Base-by-base conservation (phyloP, 352 stramenopile species). In the Pilasporangium apinafurcum region DNA sequence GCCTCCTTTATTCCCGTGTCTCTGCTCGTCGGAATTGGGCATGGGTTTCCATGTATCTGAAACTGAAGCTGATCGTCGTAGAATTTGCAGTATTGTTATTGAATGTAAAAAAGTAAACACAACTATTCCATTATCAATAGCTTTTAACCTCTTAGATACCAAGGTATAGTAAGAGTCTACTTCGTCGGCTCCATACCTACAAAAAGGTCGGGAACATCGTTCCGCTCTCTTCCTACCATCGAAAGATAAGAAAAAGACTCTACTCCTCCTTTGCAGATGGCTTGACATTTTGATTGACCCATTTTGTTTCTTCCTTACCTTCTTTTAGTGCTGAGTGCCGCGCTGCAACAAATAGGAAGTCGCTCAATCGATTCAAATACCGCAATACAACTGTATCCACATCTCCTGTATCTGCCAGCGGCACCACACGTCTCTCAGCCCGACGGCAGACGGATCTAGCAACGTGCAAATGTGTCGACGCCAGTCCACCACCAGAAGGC, bases 321-420 rank as follows among this genome's bases (percentile, higher is more conserved):
- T 84, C 67, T n/a, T 59, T 65, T 12, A 81, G 28, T 12, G 76
- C 76, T 8, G 73, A 65, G 39, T 67, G 83, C 24, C 76, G 76
- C 24, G 76, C 76, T 8, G 82, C 71, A n/a, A 92, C 78, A 51
- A 94, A 95, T 12, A 95, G 45, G 39, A 95, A 93, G 58, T 95
- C 84, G 59, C 84, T 81, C 24, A 95, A 52, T 5, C 82, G 64
- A 55, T 96, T 96, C 29, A 96, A 49, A 45, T 90, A 96, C 36
- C 73, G 64, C 41, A 80, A 59, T 5, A 95, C 82, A 8, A 82
- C 65, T 3, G 59, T 45, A 31, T 95, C 84, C 20, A 94, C 82
- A 44, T 94, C 64, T 0, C 81, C 81, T 0, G 62, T 56, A 1
- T 51, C 62, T 10, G 86, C 70, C 8, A 96, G 65, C 4, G 80